A percentile compares a stretch with the other conserved stretches of the same genome.
phyloP scores from a whole-genome alignment of 2,329 filamentous ascomycete genomes.

The Colletotrichum truncatum region DNA sequence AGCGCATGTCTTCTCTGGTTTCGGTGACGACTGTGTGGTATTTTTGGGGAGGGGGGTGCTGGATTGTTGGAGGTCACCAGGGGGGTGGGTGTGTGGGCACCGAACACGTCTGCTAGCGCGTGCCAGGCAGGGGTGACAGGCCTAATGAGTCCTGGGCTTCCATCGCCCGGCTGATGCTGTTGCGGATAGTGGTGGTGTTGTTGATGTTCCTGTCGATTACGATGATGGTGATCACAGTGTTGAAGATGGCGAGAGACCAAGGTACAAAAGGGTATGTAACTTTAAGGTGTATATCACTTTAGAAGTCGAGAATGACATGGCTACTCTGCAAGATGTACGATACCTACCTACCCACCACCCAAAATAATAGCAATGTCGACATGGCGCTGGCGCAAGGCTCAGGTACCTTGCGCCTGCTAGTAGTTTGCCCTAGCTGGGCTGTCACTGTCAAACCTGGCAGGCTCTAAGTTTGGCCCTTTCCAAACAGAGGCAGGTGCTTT shows the following conservation, averaged over 20 bases:
- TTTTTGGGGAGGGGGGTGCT: neutral
- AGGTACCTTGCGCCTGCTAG: slow-evolving; percentile 11
- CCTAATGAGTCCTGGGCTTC: slow-evolving; percentile 1
- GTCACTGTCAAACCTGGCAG: slow-evolving; percentile 20
- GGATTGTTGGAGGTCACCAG: neutral
- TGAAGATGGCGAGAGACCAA: too few relatives aligned
- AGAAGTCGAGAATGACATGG: too few relatives aligned
- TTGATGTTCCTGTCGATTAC: neutral
- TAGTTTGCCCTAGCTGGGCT: slow-evolving; percentile 9
- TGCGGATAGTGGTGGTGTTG: neutral
- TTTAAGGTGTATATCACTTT: too few relatives aligned
- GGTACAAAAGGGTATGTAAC: too few relatives aligned
- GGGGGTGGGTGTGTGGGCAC: slow-evolving; percentile 8
- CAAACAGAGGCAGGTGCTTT: slow-evolving; percentile 6
- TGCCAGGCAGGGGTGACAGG: neutral
- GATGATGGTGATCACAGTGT: neutral
- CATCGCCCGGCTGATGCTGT: neutral
- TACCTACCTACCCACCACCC: too few relatives aligned
- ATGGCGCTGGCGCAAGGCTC: too few relatives aligned
- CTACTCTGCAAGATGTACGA: too few relatives aligned
- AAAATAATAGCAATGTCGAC: too few relatives aligned
- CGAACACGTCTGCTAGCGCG: slow-evolving; percentile 27
- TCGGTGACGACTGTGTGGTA: slow-evolving; percentile 22
- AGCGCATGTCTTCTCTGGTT: neutral
- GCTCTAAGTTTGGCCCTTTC: neutral